Percentiles rank a stretch among this genome's conserved stretches.
phyloP scores from a whole-genome alignment of 2,329 filamentous ascomycete genomes.

The Nigrospora oryzae region DNA sequence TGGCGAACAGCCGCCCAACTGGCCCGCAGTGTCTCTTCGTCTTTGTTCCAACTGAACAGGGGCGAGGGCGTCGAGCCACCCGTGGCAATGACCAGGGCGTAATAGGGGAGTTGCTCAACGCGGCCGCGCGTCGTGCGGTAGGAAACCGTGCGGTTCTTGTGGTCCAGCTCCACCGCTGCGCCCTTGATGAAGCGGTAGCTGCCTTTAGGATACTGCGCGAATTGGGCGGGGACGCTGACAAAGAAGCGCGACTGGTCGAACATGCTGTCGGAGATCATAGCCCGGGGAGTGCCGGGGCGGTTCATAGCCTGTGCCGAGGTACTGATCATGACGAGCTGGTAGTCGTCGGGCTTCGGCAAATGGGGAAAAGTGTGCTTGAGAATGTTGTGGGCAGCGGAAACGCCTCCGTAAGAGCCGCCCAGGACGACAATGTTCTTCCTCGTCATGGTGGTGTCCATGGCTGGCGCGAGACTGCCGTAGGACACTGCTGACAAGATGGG shows the following conservation, averaged over 20 bases:
- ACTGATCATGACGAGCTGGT: conserved; percentile 34
- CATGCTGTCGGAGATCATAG: conserved; percentile 33
- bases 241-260: conserved; percentile 37
- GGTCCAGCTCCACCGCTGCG: conserved; percentile 25
- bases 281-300: conserved; percentile 35
- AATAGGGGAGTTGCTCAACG: conserved; percentile 21
- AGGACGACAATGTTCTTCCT: conserved; percentile 38
- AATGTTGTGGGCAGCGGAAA: conserved; percentile 43
- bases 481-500: too few relatives aligned
- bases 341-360: conserved; percentile 22
- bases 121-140: conserved; percentile 9
- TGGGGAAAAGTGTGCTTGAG: conserved; percentile 40
- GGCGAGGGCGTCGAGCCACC: conserved; percentile 36
- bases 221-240: conserved; percentile 24
- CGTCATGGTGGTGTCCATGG: too few relatives aligned
- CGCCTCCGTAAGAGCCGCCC: conserved; percentile 43
- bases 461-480: too few relatives aligned
- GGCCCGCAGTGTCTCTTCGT: conserved; percentile 20
- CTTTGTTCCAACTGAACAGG: conserved; percentile 27
- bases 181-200: conserved; percentile 34
- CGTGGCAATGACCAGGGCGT: conserved; percentile 40
- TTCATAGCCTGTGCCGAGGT: conserved; percentile 29
- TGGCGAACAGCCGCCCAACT: conserved; percentile 30
- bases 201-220: conserved; percentile 26
- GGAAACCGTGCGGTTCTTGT: conserved; percentile 21